phyloP scores from a whole-genome alignment of 495 filamentous ascomycete genomes.

The Elaphomyces granulatus region DNA sequence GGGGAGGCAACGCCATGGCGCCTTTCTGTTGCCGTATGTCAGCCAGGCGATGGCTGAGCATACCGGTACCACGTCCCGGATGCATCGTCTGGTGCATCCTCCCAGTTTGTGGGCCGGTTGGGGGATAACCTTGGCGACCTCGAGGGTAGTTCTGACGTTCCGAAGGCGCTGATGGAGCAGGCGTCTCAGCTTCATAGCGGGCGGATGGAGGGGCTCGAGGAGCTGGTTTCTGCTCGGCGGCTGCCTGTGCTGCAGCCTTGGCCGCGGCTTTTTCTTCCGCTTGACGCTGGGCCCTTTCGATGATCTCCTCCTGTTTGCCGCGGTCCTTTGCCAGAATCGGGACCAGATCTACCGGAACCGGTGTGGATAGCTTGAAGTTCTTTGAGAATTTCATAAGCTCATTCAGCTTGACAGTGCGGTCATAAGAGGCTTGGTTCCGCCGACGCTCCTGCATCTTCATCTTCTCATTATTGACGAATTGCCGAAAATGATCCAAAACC shows the following conservation, averaged over 20 bases:
- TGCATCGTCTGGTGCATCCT: constrained; percentile 30
- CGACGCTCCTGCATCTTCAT: constrained; percentile 55
- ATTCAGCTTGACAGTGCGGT: constrained; percentile 80
- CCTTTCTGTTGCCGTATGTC: constrained; percentile 44
- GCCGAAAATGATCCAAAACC: constrained; percentile 64
- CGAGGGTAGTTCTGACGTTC: constrained; percentile 33
- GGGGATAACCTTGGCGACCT: constrained; percentile 32
- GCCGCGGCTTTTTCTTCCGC: constrained; percentile 41
- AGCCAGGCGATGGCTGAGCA: constrained; percentile 39
- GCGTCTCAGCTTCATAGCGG: constrained; percentile 20
- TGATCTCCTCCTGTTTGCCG: constrained; percentile 78
- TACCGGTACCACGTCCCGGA: constrained; percentile 28
- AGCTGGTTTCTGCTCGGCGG: constrained; percentile 25
- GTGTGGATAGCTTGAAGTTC: constrained; percentile 84
- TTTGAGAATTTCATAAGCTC: constrained; percentile 90
- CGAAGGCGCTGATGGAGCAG: constrained; percentile 15
- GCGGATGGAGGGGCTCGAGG: constrained; percentile 15
- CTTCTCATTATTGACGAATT: constrained; percentile 68
- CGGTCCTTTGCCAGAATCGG: constrained; percentile 94
- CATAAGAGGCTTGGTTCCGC: constrained; percentile 46
- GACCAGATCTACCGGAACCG: constrained; percentile 82
- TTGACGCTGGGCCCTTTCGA: constrained; percentile 64
- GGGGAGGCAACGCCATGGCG: constrained; percentile 38
- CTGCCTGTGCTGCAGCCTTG: constrained; percentile 18
- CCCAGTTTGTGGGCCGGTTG: constrained; percentile 24